Percentiles rank a stretch among this genome's conserved stretches.
These are phyloP conservation scores for Centella asiatica DNA, from an alignment of 129 eudicot genomes.

Conservation along the genomic window DNA sequence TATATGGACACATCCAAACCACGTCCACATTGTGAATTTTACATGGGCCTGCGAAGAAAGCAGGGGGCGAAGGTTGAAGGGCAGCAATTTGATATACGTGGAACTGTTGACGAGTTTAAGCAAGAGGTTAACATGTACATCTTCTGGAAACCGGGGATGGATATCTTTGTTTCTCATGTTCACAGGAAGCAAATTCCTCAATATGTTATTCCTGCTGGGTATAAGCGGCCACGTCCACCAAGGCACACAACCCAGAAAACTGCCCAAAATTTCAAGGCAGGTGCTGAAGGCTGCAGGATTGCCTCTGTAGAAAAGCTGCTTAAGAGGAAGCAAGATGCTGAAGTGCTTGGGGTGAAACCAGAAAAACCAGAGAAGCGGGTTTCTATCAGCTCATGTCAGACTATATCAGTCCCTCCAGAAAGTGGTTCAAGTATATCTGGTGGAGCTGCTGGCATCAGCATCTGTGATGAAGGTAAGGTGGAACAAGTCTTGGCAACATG, in stretches of 20 bases:
- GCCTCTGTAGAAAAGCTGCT: conserved; percentile 33
- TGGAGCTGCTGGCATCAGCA: not conserved
- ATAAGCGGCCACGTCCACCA: conserved; percentile 32
- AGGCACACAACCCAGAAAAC: conserved; percentile 27
- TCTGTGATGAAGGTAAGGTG: not conserved
- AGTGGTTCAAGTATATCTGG: not conserved
- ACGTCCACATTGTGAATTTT: conserved; percentile 10
- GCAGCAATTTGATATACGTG: conserved; percentile 89
- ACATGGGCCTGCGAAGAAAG: conserved; percentile 15
- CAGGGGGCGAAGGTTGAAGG: conserved; percentile 60
- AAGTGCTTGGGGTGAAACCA: conserved; percentile 20
- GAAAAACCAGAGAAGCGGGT: conserved; percentile 16
- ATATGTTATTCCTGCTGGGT: conserved; percentile 59
- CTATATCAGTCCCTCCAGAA: not conserved
- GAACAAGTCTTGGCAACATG: not conserved
- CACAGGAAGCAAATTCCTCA: conserved; percentile 64
- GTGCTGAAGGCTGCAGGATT: conserved; percentile 16
- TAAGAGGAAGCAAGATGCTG: conserved; percentile 36
- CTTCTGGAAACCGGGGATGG: conserved; percentile 91
- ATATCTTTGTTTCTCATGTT: conserved; percentile 74
- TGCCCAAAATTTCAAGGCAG: conserved; percentile 15
- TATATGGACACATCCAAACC: conserved; percentile 1
- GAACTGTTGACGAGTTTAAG: conserved; percentile 73
- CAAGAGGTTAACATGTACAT: conserved; percentile 53
- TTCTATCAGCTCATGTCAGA: conserved; percentile 16